Base-by-base conservation (phyloP, 306 rosid species). In the Dalbergia oliveri region DNA sequence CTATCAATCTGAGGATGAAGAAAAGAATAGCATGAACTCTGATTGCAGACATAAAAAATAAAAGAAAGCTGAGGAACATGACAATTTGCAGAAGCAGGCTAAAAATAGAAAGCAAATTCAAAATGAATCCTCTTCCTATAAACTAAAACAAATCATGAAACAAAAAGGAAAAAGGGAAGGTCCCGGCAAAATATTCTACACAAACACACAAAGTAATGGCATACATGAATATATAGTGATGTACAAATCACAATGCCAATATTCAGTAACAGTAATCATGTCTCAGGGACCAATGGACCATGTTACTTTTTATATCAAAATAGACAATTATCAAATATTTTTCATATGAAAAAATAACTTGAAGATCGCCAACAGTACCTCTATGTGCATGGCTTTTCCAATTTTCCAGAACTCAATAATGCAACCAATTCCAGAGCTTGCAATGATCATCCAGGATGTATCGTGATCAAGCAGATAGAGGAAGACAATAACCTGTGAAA, bases 361-460 rank as follows among this genome's bases (percentile, higher is more conserved):
- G 54, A 51, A 76, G 74, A 83, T 61, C 43, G 47, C 66, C 66
- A 70, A 69, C 11, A 21, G 34, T 90, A 95, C 99, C 98, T 91
- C 98, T 78, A 95, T 90, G 83, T 84, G 99, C 99, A 95, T 95
- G 68, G 99, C 99, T 79, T 95, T 95, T 79, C 99, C 99, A 79
- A 95, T 95, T 84, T 95, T 95, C 99, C 99, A 95, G 81, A 95
- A 95, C 84, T 95, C 99, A 70, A 95, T 95, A 73, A 97, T 75
- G 76, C 91, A 89, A 71, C 99, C 99, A 69, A 93, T 73, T 66
- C 99, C 99, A 83, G 99, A 90, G 87, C 99, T 95, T 76, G 91
- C 92, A 73, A 95, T 98, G 64, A 93, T 95, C 99, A 95, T 95
- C 99, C 99, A 95, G 18, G 99, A 95, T 11, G 99, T 95, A 62